These are phyloP conservation scores for Aegle marmelos DNA, from an alignment of 345 rosid species.

Conservation along the genomic window DNA sequence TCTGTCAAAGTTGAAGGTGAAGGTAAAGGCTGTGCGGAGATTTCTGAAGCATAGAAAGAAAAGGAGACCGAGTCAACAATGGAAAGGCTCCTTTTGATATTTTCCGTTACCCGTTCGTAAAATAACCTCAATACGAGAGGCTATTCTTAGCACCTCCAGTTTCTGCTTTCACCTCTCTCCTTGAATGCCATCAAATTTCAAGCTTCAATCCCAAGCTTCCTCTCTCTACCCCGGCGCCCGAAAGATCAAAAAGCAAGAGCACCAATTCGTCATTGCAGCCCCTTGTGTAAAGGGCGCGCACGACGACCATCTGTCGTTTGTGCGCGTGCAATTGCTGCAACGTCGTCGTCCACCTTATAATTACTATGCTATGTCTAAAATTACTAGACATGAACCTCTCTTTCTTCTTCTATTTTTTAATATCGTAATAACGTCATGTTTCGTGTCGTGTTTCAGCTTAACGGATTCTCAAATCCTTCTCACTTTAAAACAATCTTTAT, in stretches of 20 bases:
- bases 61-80: slow-evolving; percentile 22
- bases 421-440: neutral
- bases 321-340: slow-evolving; percentile 35
- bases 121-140: neutral
- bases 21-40: slow-evolving; percentile 23
- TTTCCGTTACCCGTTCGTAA: neutral
- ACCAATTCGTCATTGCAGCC: slow-evolving; percentile 22
- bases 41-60: slow-evolving; percentile 13
- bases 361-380: slow-evolving; percentile 17
- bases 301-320: slow-evolving; percentile 34
- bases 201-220: neutral
- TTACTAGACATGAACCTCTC: neutral
- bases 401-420: slow-evolving; percentile 5
- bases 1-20: slow-evolving; percentile 10
- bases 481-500: slow-evolving; percentile 51
- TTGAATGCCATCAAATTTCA: slow-evolving; percentile 28
- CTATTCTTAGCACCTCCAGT: slow-evolving; percentile 34
- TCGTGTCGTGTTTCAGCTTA: slow-evolving; percentile 19
- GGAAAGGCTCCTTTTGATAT: neutral
- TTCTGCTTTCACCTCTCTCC: neutral
- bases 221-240: neutral
- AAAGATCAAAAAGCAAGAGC: neutral
- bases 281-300: slow-evolving; percentile 56
- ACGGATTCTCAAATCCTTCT: slow-evolving; percentile 54
- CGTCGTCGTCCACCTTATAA: slow-evolving; percentile 3